phyloP scores from a whole-genome alignment of 2,329 filamentous ascomycete genomes.

The Capronia epimyces region DNA sequence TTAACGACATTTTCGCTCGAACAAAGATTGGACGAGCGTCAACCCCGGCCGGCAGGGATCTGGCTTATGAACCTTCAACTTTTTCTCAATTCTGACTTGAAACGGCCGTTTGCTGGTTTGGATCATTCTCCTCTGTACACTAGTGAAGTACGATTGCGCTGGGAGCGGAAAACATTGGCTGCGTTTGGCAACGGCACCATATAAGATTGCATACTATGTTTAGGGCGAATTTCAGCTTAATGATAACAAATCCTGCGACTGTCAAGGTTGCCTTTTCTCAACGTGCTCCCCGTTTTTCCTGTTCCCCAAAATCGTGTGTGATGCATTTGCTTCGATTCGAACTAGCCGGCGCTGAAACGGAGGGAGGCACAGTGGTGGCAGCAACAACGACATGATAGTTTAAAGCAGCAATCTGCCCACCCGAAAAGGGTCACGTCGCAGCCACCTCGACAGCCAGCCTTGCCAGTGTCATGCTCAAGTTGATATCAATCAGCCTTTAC shows the following conservation, averaged over 20 bases:
- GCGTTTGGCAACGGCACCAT: neutral
- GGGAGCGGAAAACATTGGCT: constrained; percentile 2
- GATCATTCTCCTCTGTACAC: constrained; percentile 12
- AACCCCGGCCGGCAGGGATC: constrained; percentile 7
- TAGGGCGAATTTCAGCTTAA: constrained; percentile 1
- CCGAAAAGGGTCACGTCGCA: too few species aligned
- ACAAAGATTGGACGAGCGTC: constrained; percentile 3
- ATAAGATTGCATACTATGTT: constrained; percentile 4
- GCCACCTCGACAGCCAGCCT: neutral
- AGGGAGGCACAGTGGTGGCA: too few species aligned
- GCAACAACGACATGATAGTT: too few species aligned
- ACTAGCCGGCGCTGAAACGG: too few species aligned
- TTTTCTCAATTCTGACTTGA: constrained; percentile 8
- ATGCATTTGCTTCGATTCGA: too few species aligned
- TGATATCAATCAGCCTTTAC: too few species aligned
- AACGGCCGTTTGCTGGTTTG: constrained; percentile 8
- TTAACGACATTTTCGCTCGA: constrained; percentile 13
- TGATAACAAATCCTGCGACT: neutral
- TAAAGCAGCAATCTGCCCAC: too few species aligned
- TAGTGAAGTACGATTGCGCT: constrained; percentile 1
- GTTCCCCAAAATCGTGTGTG: too few species aligned
- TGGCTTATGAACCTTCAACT: constrained; percentile 8
- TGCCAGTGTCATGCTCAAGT: neutral
- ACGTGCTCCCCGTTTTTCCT: neutral
- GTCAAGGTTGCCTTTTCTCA: neutral